These are phyloP conservation scores for Metschnikowia noctiluminum DNA, from an alignment of 805 yeast genomes.

Conservation along the genomic window DNA sequence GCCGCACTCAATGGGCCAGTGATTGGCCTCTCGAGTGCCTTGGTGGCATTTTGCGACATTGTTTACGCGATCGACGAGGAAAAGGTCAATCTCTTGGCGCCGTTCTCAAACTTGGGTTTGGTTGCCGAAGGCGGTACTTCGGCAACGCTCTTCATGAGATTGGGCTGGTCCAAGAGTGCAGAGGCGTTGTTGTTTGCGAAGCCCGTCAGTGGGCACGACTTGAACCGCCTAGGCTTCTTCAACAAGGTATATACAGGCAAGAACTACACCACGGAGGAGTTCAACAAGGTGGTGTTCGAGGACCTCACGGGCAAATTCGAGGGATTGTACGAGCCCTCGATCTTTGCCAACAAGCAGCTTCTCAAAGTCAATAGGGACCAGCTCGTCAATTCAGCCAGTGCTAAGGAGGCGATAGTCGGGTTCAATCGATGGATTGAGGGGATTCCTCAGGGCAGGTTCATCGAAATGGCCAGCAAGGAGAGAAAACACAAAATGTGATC, in stretches of 20 bases:
- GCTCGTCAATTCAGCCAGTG: constrained; percentile 47
- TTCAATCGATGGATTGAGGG: constrained; percentile 68
- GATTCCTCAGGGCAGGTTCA: constrained; percentile 67
- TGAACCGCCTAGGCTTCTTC: constrained; percentile 56
- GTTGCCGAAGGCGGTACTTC: constrained; percentile 81
- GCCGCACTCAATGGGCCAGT: constrained; percentile 86
- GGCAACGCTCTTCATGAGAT: constrained; percentile 60
- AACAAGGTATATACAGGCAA: constrained; percentile 50
- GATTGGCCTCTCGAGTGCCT: constrained; percentile 71
- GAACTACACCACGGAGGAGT: constrained; percentile 35
- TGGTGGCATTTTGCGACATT: constrained; percentile 74
- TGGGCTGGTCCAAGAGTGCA: constrained; percentile 69
- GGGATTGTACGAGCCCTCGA: constrained; percentile 45
- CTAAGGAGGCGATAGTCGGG: constrained; percentile 68
- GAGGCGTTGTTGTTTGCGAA: constrained; percentile 70
- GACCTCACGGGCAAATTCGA: constrained; percentile 35
- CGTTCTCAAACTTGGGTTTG: constrained; percentile 79
- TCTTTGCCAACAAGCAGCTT: constrained; percentile 45
- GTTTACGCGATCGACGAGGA: constrained; percentile 62
- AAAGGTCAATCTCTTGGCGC: constrained; percentile 59
- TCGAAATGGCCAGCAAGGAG: constrained; percentile 48
- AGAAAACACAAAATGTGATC: constrained; percentile 58
- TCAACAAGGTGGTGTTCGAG: constrained; percentile 39
- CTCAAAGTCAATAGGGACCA: constrained; percentile 38
- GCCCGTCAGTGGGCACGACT: constrained; percentile 59